phyloP scores from a whole-genome alignment of 2,329 filamentous ascomycete species.

The Claviceps spartinae region DNA sequence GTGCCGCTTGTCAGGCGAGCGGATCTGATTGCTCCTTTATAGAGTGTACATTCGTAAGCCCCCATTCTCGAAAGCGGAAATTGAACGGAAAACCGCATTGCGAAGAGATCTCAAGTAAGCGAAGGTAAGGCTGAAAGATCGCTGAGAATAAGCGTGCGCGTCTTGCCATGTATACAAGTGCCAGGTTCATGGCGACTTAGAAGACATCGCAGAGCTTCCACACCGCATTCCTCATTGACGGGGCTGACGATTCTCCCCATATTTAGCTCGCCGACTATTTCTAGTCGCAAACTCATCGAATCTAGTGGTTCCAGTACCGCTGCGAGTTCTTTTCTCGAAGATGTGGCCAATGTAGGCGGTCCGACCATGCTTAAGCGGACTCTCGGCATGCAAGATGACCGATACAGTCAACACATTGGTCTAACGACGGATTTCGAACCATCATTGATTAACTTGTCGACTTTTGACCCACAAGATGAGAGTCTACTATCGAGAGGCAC shows the following conservation, averaged over 20 bases:
- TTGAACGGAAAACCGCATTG: slow-evolving; percentile 49
- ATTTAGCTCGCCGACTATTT: slow-evolving; percentile 41
- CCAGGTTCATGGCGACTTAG: background rate
- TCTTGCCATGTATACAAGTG: background rate
- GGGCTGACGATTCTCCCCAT: slow-evolving; percentile 7
- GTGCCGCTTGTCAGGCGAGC: slow-evolving; percentile 65
- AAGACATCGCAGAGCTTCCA: background rate
- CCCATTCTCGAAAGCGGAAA: slow-evolving; percentile 69
- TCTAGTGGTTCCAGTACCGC: slow-evolving; percentile 48
- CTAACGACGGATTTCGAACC: slow-evolving; percentile 74
- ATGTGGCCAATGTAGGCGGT: slow-evolving; percentile 57
- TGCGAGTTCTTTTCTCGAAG: slow-evolving; percentile 50
- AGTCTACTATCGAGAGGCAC: slow-evolving; percentile 56
- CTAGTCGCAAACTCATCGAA: slow-evolving; percentile 37
- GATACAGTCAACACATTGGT: slow-evolving; percentile 73
- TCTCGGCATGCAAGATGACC: slow-evolving; percentile 62
- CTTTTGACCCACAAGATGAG: slow-evolving; percentile 71
- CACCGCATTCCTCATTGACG: background rate
- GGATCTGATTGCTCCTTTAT: slow-evolving; percentile 68
- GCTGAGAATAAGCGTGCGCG: background rate
- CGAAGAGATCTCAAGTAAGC: slow-evolving; percentile 44
- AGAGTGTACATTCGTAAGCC: slow-evolving; percentile 37
- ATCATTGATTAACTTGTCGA: slow-evolving; percentile 66
- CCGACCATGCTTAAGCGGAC: slow-evolving; percentile 54
- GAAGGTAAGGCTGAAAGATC: slow-evolving; percentile 44